Evolutionary conservation across 2,329 filamentous ascomycete species (phyloP), one percentile per base, ranked within the genome.

Genomic region (Cercospora zeina): DNA sequence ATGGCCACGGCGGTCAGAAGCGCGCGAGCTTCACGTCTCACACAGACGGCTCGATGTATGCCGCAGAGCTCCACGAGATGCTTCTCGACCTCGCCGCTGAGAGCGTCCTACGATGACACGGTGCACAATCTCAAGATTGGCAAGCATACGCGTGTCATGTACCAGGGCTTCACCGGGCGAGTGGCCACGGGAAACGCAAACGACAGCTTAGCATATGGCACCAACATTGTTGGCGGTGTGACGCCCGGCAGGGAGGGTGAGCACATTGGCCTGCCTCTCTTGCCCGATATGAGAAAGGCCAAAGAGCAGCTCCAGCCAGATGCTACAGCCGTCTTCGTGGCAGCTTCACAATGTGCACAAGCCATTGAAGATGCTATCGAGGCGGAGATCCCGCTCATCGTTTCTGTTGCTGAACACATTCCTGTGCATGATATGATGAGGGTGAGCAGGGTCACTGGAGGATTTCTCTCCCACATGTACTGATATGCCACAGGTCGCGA

Each of bases 311-410:
- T 91, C 37, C 89, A 87, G 69, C 89, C 90, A 2, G 86, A 92
- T 76, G 90, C 89, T 4, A 91, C 89, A 1, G 89, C 87, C 4
- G 89, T 93, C 60, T 93, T 91, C 68, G 90, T 93, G 2, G 87
- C 89, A 1, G 89, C 89, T n/a, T 84, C 87, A 62, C 85, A 89
- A 67, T 90, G 89, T 1, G 82, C 87, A 0, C 80, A 81, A 27
- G 90, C 90, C 0, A 92, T 93, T 69, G 87, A 90, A 73, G 89
- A 93, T 73, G 89, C 90, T 1, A 89, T 92, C 57, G 89, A 88
- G 74, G 89, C 89, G 0, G 89, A 93, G 71, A 87, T 93, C 0
- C 88, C 89, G 0, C 81, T 93, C 1, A 86, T 93, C 21, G 89
- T 92, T 6, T 88, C 89, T 5, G 89, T 93, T 6, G 89, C 90